phyloP scores from a whole-genome alignment of 2,329 filamentous ascomycete genomes.

The Berkeleyomyces rouxiae region DNA sequence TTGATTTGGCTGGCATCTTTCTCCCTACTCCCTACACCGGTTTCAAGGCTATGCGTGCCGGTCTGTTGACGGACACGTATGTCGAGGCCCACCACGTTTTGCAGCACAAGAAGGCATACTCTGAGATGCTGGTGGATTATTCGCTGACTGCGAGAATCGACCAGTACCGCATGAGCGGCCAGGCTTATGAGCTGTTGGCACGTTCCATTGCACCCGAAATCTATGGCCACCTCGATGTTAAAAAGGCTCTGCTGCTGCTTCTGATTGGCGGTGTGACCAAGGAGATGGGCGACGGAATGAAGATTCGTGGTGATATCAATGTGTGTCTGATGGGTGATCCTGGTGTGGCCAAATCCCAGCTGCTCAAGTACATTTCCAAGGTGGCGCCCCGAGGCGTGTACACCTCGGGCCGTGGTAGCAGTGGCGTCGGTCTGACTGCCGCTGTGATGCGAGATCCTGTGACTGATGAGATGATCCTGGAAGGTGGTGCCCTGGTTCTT shows the following conservation, averaged over 20 bases:
- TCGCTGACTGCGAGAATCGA: conserved; percentile 70
- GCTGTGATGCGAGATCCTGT: conserved; percentile 73
- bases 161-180: conserved; percentile 66
- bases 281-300: conserved; percentile 95
- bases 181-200: conserved; percentile 89
- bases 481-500: conserved; percentile 62
- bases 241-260: conserved; percentile 89
- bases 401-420: conserved; percentile 65
- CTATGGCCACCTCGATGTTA: conserved; percentile 89
- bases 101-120: conserved; percentile 97
- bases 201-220: conserved; percentile 97
- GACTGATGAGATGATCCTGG: conserved; percentile 70
- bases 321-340: conserved; percentile 98
- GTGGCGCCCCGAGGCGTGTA: conserved; percentile 86
- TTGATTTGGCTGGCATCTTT: conserved; percentile 91
- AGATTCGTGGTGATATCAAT: conserved; percentile 97
- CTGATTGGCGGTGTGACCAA: conserved; percentile 94
- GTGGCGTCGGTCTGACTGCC: conserved; percentile 66
- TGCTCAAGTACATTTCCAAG: conserved; percentile 97
- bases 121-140: conserved; percentile 73
- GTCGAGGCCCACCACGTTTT: conserved; percentile 83
- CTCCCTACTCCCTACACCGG: conserved; percentile 96
- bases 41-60: conserved; percentile 91
- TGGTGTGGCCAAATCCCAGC: conserved; percentile 96
- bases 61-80: conserved; percentile 93